Base-by-base conservation (phyloP, 768 basidiomycete genomes). In the Leccinum pellstonianum region DNA sequence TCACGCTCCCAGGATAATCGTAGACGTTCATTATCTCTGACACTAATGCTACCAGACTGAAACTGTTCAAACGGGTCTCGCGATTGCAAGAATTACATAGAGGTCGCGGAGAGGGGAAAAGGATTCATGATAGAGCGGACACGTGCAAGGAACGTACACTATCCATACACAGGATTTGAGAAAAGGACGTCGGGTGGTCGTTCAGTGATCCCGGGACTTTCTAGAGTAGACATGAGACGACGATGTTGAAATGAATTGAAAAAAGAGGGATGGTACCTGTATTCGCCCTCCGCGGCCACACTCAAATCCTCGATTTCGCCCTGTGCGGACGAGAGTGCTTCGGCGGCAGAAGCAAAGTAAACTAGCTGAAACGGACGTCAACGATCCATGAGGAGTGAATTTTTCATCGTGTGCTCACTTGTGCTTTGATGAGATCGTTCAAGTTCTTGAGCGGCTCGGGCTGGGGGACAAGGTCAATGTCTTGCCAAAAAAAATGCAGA, bases 361-460 rank as follows among this genome's bases (percentile, higher is more conserved):
- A 86, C 68, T 21, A 93, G 80, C 81, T 94, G 62, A 25, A 23
- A 55, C 17, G 46, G 31, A 47, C 43, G n/a, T 72, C 21, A 68
- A 23, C 43, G n/a, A 43, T 23, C 10, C 27, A 31, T 33, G 49
- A 27, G 25, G 12, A 5, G 25, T 37, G 0, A 9, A 53, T 5
- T 8, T 50, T 8, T 49, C n/a, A 19, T 10, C 29, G 59, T 57
- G 37, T 5, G 48, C 77, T 59, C 59, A 84, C 87, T 77, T 93
- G 95, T 49, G 97, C 91, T 75, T 97, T 97, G 68, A 86, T 83
- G 49, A 99, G 86, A 73, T 91, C 89, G 61, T 94, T 93, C 57
- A 98, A 75, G 77, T 96, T 93, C 85, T 92, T 95, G 72, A 99
- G 76, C 4, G 97, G 93, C 76, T 98, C 96, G 41, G 97, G 97